phyloP scores from a whole-genome alignment of 2,329 filamentous ascomycete species.

The Xenoacremonium recifei region DNA sequence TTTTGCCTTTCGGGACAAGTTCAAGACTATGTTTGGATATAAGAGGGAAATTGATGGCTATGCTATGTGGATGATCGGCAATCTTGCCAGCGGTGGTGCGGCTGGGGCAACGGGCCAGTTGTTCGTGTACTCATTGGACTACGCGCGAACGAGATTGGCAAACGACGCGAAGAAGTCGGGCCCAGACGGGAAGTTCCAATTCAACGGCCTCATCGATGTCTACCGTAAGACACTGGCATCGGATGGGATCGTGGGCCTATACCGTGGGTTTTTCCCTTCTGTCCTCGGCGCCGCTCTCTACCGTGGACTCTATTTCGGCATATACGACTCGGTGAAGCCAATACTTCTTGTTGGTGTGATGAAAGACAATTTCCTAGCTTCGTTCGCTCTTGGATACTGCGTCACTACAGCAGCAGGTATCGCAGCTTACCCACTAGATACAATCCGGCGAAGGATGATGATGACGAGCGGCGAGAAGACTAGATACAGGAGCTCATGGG shows the following conservation, averaged over 20 bases:
- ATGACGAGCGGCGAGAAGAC: slow-evolving; percentile 97
- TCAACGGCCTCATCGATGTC: slow-evolving; percentile 99
- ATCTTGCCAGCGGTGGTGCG: slow-evolving; percentile 98
- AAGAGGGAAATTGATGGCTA: slow-evolving; percentile 99
- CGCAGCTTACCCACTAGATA: slow-evolving; percentile 99
- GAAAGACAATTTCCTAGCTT: slow-evolving; percentile 98
- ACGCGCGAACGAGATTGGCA: slow-evolving; percentile 99
- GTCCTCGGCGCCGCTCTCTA: slow-evolving; percentile 99
- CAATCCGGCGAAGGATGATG: slow-evolving; percentile 99
- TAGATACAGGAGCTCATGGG: slow-evolving; percentile 98
- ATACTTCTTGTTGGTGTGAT: slow-evolving; percentile 89
- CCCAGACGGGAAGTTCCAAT: slow-evolving; percentile 96
- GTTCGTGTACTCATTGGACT: slow-evolving; percentile 99
- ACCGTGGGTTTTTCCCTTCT: slow-evolving; percentile 99
- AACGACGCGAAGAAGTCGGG: slow-evolving; percentile 99
- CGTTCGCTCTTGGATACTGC: slow-evolving; percentile 96
- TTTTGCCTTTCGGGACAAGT: slow-evolving; percentile 99
- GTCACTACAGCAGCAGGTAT: slow-evolving; percentile 99
- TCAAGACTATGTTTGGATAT: slow-evolving; percentile 99
- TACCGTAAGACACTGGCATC: slow-evolving; percentile 99
- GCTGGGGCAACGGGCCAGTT: slow-evolving; percentile 99
- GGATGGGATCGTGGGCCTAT: slow-evolving; percentile 99
- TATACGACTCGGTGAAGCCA: slow-evolving; percentile 99
- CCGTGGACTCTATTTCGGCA: slow-evolving; percentile 99
- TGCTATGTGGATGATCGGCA: slow-evolving; percentile 98